These are phyloP conservation scores for Tricholoma terreum DNA, from an alignment of 768 basidiomycete species.

Conservation along the genomic window DNA sequence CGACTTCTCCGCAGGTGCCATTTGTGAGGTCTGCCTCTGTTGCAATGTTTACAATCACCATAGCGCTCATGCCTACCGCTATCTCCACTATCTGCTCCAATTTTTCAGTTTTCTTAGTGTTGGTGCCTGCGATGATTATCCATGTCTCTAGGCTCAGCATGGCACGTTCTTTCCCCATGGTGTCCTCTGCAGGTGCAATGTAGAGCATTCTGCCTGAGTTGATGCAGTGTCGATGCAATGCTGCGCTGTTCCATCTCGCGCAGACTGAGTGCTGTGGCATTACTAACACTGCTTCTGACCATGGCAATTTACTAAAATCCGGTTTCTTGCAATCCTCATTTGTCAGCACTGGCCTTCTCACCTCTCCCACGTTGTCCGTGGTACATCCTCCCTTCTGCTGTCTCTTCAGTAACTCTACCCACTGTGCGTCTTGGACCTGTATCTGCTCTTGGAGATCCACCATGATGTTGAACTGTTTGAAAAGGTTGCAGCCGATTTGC, in stretches of 20 bases:
- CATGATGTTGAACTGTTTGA: neutral
- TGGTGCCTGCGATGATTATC: constrained; percentile 5
- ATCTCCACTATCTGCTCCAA: constrained; percentile 23
- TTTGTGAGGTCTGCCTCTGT: constrained; percentile 40
- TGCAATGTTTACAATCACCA: constrained; percentile 34
- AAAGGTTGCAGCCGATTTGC: neutral
- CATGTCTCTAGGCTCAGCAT: constrained; percentile 2
- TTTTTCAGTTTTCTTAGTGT: constrained; percentile 12
- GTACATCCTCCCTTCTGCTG: neutral
- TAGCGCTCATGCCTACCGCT: constrained; percentile 34
- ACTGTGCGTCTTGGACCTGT: neutral
- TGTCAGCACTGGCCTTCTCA: neutral
- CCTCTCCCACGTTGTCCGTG: neutral
- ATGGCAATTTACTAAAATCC: neutral
- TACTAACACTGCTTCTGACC: neutral
- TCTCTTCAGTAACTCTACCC: neutral
- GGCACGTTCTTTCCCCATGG: constrained; percentile 3
- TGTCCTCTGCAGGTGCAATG: constrained; percentile 29
- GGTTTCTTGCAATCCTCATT: neutral
- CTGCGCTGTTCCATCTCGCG: neutral
- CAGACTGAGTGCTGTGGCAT: neutral
- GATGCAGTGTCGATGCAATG: constrained; percentile 1
- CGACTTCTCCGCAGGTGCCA: constrained; percentile 33
- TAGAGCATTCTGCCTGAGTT: constrained; percentile 26
- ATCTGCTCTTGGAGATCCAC: neutral